A percentile compares a stretch with the other conserved stretches of the same genome.
Conservation (phyloP, 371 early-diverging fungal species). For the Syncephalastrum contaminatum region DNA sequence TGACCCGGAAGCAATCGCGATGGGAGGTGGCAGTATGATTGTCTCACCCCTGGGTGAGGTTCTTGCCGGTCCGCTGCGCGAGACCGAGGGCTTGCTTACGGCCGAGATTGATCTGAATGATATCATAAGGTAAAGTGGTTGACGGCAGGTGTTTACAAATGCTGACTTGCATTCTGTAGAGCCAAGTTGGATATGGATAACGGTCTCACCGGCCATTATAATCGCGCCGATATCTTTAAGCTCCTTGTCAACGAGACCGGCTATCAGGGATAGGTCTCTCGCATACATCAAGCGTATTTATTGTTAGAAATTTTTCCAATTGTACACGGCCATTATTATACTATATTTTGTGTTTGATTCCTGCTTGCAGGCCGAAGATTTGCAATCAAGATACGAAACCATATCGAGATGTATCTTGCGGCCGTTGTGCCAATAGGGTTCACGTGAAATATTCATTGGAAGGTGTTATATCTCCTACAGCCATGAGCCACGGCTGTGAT, state of each 20-base stretch:
- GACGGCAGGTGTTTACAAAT: not conserved
- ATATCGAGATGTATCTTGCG: no score
- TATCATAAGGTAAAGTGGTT: constrained; percentile 7
- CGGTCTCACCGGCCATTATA: constrained; percentile 18
- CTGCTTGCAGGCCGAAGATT: no score
- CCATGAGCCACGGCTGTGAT: no score
- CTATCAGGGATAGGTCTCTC: no score
- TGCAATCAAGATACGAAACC: no score
- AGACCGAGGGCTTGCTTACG: constrained; percentile 17
- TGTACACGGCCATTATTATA: no score
- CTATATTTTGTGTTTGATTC: no score
- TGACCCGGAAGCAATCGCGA: constrained; percentile 9
- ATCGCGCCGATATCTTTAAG: constrained; percentile 20
- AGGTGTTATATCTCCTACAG: no score
- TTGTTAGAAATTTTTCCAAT: no score
- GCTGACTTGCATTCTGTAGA: not conserved
- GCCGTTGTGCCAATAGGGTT: no score
- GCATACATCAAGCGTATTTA: no score
- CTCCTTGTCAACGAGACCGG: constrained; percentile 13
- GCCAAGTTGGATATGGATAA: constrained; percentile 21
- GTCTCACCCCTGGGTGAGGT: constrained; percentile 17
- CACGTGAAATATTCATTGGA: no score
- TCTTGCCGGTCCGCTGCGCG: constrained; percentile 21
- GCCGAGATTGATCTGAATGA: constrained; percentile 24
- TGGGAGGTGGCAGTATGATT: constrained; percentile 23